Conservation (phyloP, 768 basidiomycete species). For the Tylopilus sp. region DNA sequence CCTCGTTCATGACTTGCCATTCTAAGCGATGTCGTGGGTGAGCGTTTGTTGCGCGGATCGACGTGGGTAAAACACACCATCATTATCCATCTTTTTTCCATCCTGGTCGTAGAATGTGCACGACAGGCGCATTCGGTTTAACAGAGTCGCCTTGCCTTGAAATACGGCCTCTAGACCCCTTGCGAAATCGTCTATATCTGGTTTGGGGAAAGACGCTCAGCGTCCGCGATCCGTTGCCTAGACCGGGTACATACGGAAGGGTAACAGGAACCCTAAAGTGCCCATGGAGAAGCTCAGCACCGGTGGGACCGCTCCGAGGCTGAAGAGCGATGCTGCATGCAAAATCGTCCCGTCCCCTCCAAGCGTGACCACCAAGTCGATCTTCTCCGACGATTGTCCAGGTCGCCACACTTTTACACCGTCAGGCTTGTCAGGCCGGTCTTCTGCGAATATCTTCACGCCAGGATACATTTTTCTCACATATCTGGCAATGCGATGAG, state of each 20-base stretch:
- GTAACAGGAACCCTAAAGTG: constrained; percentile 87
- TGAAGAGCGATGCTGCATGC: constrained; percentile 89
- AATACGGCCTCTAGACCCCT: constrained; percentile 80
- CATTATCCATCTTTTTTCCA: constrained; percentile 52
- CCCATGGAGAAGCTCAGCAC: constrained; percentile 69
- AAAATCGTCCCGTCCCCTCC: constrained; percentile 96
- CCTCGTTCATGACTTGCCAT: constrained; percentile 98
- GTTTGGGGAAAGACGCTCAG: constrained; percentile 1
- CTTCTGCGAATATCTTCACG: constrained; percentile 64
- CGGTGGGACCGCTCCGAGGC: constrained; percentile 86
- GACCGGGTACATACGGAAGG: constrained; percentile 68
- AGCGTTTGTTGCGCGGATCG: constrained; percentile 6
- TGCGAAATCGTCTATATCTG: constrained; percentile 87
- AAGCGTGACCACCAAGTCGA: constrained; percentile 86
- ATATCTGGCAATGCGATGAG: constrained; percentile 40
- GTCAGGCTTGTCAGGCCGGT: constrained; percentile 60
- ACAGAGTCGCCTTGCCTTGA: constrained; percentile 71
- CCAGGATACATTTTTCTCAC: constrained; percentile 55
- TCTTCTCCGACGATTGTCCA: constrained; percentile 54
- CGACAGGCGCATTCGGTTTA: constrained; percentile 87
- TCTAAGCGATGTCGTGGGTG: constrained; percentile 38
- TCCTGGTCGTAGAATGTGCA: constrained; percentile 71
- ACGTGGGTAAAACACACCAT: constrained; percentile 43
- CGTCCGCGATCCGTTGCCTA: not conserved
- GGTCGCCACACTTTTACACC: constrained; percentile 61